These are phyloP conservation scores for Aspergillus novofumigatus DNA, from an alignment of 2,329 filamentous ascomycete genomes.

Conservation along the genomic window DNA sequence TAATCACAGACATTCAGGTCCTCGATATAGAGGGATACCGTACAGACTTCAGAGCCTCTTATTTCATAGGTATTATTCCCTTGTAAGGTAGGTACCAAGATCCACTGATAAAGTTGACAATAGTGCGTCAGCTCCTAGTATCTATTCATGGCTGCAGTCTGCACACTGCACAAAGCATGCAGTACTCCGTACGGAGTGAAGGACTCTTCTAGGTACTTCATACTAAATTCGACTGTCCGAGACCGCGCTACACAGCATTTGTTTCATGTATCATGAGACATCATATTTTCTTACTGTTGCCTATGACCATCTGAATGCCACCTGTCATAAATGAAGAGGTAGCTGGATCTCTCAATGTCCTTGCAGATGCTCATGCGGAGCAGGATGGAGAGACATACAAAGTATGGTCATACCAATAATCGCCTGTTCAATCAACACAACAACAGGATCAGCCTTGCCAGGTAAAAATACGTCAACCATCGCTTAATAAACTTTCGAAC, in stretches of 20 bases:
- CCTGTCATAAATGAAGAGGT: not conserved
- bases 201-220: too few relatives aligned
- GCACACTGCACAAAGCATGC: not conserved
- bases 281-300: not conserved
- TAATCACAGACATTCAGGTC: conserved; percentile 8
- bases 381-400: not conserved
- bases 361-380: not conserved
- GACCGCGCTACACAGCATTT: not conserved
- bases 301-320: not conserved
- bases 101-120: too few relatives aligned
- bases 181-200: too few relatives aligned
- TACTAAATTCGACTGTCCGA: too few relatives aligned
- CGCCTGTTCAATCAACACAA: not conserved
- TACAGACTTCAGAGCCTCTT: not conserved
- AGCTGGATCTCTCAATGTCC: not conserved
- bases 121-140: too few relatives aligned
- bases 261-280: not conserved
- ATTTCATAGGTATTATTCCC: not conserved
- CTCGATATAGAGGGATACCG: not conserved
- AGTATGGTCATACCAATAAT: not conserved
- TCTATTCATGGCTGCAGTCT: not conserved
- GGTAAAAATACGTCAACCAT: not conserved
- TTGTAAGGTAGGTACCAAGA: not conserved
- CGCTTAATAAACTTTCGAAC: not conserved
- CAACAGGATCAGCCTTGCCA: not conserved